These are phyloP conservation scores for Schizophyllum amplum DNA, from an alignment of 1,284 basidiomycete species.

Conservation along the genomic window DNA sequence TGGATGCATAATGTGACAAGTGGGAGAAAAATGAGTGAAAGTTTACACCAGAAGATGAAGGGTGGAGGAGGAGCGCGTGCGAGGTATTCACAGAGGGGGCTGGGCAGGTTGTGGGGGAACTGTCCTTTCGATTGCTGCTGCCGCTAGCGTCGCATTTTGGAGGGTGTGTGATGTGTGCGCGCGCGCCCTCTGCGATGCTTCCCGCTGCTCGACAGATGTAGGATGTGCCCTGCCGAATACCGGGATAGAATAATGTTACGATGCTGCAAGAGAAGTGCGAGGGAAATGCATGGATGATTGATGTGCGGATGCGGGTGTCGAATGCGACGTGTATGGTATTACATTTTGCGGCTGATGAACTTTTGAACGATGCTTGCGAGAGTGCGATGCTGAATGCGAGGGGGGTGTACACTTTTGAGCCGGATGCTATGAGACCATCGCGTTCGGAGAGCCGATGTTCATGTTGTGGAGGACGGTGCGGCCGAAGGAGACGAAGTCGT, in stretches of 20 bases:
- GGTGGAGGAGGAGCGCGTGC: too few species aligned
- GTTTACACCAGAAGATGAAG: too few species aligned
- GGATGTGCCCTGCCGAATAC: too few species aligned
- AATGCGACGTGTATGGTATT: slow-evolving; percentile 58
- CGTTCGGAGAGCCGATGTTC: slow-evolving; percentile 45
- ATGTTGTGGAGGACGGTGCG: slow-evolving; percentile 65
- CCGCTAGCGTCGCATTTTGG: too few species aligned
- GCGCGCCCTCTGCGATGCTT: too few species aligned
- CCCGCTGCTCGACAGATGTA: too few species aligned
- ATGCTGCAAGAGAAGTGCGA: slow-evolving; percentile 44
- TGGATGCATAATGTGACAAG: too few species aligned
- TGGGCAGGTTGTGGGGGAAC: too few species aligned
- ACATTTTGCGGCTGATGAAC: slow-evolving; percentile 59
- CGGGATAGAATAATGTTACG: slow-evolving; percentile 6
- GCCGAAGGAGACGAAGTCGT: slow-evolving; percentile 70
- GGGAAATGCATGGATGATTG: slow-evolving; percentile 73
- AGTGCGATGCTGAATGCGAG: slow-evolving; percentile 7
- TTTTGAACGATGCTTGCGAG: slow-evolving; percentile 15
- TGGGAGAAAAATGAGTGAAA: too few species aligned
- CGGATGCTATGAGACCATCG: slow-evolving; percentile 49
- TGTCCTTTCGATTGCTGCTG: too few species aligned
- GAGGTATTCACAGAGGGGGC: too few species aligned
- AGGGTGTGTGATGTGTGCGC: too few species aligned
- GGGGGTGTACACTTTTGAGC: slow-evolving; percentile 23
- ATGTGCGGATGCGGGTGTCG: slow-evolving; percentile 55